A percentile compares a stretch with the other conserved stretches of the same genome.
phyloP scores from a whole-genome alignment of 495 filamentous ascomycete genomes.

The Chaetomium cochliodes region DNA sequence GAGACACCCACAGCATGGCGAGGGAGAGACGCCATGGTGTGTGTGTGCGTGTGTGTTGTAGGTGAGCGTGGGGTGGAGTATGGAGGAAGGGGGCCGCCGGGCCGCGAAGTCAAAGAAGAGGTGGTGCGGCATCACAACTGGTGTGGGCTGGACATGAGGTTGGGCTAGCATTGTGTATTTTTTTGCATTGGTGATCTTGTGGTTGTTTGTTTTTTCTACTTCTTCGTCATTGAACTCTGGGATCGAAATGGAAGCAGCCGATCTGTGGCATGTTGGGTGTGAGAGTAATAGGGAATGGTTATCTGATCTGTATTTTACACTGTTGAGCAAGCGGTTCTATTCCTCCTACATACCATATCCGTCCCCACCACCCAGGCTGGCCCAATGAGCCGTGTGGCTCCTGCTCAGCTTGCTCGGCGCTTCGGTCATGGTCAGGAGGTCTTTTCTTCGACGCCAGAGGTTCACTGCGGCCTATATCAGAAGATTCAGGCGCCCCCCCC shows the following conservation, averaged over 20 bases:
- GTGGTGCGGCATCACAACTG: not conserved
- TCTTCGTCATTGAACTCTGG: not conserved
- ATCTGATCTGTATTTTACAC: slow-evolving; percentile 4
- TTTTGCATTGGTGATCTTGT: not conserved
- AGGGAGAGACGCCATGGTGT: not conserved
- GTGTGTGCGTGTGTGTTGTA: too few species aligned
- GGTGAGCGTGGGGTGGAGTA: not conserved
- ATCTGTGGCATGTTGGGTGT: not conserved
- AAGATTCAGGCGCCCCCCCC: too few species aligned
- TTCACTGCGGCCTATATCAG: too few species aligned
- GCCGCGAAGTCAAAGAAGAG: not conserved
- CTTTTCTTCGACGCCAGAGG: too few species aligned
- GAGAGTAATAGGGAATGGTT: not conserved
- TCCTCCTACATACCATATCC: not conserved
- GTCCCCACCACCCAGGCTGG: not conserved
- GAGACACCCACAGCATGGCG: slow-evolving; percentile 1
- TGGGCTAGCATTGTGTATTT: not conserved
- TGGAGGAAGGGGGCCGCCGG: not conserved
- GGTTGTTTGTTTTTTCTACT: not conserved
- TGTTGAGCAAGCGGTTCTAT: not conserved
- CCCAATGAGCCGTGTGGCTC: not conserved
- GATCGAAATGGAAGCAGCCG: not conserved
- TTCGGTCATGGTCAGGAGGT: too few species aligned
- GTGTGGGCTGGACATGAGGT: not conserved
- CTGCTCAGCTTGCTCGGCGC: too few species aligned